phyloP scores from a whole-genome alignment of 208 protist genomes.

The Polymyxa betae region DNA sequence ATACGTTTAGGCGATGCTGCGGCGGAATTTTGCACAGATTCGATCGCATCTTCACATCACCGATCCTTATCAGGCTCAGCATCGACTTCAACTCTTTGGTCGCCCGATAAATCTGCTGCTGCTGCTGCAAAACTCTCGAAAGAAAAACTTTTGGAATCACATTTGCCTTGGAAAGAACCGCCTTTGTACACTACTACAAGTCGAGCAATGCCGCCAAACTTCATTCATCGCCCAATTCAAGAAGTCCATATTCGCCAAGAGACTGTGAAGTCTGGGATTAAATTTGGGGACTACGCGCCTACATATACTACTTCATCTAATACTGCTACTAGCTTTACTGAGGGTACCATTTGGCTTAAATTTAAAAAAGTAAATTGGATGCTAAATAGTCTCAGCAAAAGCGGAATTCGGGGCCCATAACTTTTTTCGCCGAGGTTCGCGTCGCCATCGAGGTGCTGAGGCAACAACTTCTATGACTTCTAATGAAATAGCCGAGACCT shows the following conservation, averaged over 20 bases:
- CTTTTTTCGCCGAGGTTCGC: background rate
- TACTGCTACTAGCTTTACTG: background rate
- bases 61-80: background rate
- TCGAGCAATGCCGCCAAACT: background rate
- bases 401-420: background rate
- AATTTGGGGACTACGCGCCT: background rate
- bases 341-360: background rate
- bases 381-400: background rate
- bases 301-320: slow-evolving; percentile 37
- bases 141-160: slow-evolving; percentile 5
- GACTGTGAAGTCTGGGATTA: background rate
- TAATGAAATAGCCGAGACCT: too few species aligned
- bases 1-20: background rate
- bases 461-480: background rate
- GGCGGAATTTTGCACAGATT: background rate
- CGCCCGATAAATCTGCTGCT: background rate
- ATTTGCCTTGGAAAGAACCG: slow-evolving; percentile 16
- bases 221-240: background rate
- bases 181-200: background rate
- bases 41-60: slow-evolving; percentile 17
- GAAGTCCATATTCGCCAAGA: background rate
- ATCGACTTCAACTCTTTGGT: background rate
- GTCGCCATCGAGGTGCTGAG: background rate
- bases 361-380: background rate
- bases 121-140: background rate